phyloP scores from a whole-genome alignment of 2,329 filamentous ascomycete species.

The Apiospora malaysiana region DNA sequence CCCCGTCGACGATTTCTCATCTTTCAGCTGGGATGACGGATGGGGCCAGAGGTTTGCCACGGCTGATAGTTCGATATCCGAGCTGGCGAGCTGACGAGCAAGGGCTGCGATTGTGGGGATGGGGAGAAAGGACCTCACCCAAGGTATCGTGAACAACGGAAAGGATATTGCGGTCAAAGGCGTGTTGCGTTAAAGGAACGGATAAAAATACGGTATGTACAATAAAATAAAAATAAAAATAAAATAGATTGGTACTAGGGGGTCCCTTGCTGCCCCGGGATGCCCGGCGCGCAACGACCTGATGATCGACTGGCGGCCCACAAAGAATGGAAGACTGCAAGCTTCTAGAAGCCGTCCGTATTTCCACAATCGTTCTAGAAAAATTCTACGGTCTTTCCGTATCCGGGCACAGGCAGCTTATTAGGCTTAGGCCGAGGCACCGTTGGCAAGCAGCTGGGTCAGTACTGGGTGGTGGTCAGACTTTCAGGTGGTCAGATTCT shows the following conservation, averaged over 20 bases:
- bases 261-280: not conserved
- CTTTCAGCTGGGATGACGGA: not conserved
- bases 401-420: not conserved
- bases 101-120: not conserved
- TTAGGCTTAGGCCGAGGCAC: not conserved
- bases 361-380: constrained; percentile 6
- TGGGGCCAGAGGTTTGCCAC: not conserved
- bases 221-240: not conserved
- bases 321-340: not conserved
- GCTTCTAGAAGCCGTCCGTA: not conserved
- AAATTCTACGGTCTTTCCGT: not conserved
- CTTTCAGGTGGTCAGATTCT: not conserved
- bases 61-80: not conserved
- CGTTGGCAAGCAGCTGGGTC: not conserved
- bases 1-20: not conserved
- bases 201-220: not conserved
- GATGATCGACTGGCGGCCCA: constrained; percentile 9
- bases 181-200: not conserved
- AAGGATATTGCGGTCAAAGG: not conserved
- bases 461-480: not conserved
- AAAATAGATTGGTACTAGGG: not conserved
- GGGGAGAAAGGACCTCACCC: not conserved
- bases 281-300: not conserved
- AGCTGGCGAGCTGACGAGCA: not conserved
- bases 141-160: not conserved